Evolutionary conservation across 176 grass and related monocot genomes (phyloP).

Genomic region (Triticum monococcum): DNA sequence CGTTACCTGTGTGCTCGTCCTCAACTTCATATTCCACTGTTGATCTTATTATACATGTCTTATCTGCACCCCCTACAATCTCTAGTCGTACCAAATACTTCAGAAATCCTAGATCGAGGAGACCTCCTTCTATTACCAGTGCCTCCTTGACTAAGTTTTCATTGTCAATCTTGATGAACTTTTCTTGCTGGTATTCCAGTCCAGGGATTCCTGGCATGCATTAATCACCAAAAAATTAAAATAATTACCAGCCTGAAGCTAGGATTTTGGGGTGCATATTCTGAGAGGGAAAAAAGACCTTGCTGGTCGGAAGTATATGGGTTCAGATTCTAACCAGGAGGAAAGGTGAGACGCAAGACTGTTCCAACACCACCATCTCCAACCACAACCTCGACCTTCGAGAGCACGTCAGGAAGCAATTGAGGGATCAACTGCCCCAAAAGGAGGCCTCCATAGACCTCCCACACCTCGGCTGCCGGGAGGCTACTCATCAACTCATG

Average conservation of each 20-base stretch:
- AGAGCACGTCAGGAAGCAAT: constrained; percentile 19
- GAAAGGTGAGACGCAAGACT: background rate
- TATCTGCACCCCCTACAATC: background rate
- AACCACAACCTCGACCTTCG: constrained; percentile 16
- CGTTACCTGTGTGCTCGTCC: background rate
- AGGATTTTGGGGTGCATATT: background rate
- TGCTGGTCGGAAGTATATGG: background rate
- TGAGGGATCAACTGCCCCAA: background rate
- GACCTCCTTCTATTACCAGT: constrained; percentile 10
- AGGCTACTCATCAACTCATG: constrained; percentile 19
- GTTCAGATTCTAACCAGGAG: constrained; percentile 17
- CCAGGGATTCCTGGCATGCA: constrained; percentile 8
- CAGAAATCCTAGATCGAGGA: constrained; percentile 23
- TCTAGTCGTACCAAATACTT: constrained; percentile 21
- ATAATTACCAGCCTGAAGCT: background rate
- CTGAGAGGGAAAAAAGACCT: background rate
- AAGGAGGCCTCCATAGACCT: constrained; percentile 23
- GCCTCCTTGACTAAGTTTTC: constrained; percentile 29
- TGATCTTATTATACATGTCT: constrained; percentile 18
- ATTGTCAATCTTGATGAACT: constrained; percentile 28
- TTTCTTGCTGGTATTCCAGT: background rate
- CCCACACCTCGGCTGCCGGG: constrained; percentile 21
- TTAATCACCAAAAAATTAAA: background rate
- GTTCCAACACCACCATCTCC: constrained; percentile 34
- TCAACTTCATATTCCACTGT: constrained; percentile 28